Evolutionary conservation across 2,329 filamentous ascomycete genomes (phyloP).

Genomic region (Trichoderma simmonsii): DNA sequence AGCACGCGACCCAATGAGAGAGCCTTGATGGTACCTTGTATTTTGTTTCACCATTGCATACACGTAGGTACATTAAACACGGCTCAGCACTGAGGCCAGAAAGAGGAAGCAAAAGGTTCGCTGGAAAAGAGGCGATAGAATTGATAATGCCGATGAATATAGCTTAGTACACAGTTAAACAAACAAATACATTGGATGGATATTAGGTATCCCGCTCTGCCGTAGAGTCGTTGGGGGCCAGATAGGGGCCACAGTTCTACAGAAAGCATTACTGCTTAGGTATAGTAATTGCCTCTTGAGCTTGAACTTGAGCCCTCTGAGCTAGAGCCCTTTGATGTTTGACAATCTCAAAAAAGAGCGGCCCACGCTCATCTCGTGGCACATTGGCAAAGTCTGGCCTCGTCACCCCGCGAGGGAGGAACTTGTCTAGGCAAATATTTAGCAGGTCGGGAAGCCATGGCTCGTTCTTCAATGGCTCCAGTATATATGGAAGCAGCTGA

Average conservation of each 20-base stretch:
- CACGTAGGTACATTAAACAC: neutral
- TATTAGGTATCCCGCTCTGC: neutral
- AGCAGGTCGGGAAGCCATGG: constrained; percentile 5
- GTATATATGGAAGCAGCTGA: neutral
- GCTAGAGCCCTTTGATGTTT: neutral
- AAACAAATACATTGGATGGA: neutral
- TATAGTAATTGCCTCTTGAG: neutral
- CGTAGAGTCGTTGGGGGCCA: neutral
- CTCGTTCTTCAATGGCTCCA: neutral
- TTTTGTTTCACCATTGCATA: neutral
- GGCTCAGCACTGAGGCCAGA: neutral
- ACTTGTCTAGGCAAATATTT: neutral
- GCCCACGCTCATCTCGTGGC: neutral
- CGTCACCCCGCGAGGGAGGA: neutral
- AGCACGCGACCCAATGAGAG: neutral
- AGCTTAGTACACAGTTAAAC: constrained; percentile 13
- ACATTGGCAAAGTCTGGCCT: constrained; percentile 7
- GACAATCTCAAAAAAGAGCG: neutral
- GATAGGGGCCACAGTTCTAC: neutral
- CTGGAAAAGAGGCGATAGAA: neutral
- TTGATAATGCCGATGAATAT: constrained; percentile 12
- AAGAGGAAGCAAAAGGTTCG: neutral
- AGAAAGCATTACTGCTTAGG: neutral
- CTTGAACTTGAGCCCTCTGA: neutral
- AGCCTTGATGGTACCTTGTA: neutral